Evolutionary conservation across 805 yeast species (phyloP).

Genomic region (Candida sphagnicola): DNA sequence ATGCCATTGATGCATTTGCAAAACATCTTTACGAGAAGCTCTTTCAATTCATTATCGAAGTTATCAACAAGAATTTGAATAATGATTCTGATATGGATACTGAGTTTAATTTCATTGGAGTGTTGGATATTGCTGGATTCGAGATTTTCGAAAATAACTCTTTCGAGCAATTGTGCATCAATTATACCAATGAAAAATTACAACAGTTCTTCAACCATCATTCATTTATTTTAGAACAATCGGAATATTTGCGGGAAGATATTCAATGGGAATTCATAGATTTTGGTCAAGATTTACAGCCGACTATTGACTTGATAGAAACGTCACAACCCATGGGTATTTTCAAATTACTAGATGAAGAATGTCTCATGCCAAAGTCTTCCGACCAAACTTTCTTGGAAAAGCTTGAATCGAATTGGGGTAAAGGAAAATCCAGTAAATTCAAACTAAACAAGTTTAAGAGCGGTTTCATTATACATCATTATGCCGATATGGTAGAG

Average conservation of each 20-base stretch:
- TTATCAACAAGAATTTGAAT: slow-evolving; percentile 64
- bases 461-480: slow-evolving; percentile 79
- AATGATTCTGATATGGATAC: slow-evolving; percentile 24
- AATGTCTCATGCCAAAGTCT: slow-evolving; percentile 90
- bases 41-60: slow-evolving; percentile 71
- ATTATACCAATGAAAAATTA: slow-evolving; percentile 56
- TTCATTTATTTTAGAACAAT: slow-evolving; percentile 57
- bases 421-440: slow-evolving; percentile 37
- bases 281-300: slow-evolving; percentile 91
- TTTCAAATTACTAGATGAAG: slow-evolving; percentile 86
- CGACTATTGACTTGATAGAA: slow-evolving; percentile 91
- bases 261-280: slow-evolving; percentile 76
- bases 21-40: slow-evolving; percentile 82
- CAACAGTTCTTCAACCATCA: slow-evolving; percentile 63
- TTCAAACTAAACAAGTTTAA: slow-evolving; percentile 72
- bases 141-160: slow-evolving; percentile 56
- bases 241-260: slow-evolving; percentile 55
- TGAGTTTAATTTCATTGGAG: slow-evolving; percentile 45
- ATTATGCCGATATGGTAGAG: slow-evolving; percentile 96
- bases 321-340: slow-evolving; percentile 71
- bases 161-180: slow-evolving; percentile 58
- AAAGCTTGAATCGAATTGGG: slow-evolving; percentile 68
- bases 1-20: slow-evolving; percentile 81
- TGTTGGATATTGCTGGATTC: slow-evolving; percentile 59
- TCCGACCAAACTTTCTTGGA: slow-evolving; percentile 79